Evolutionary conservation across 495 filamentous ascomycete genomes (phyloP), one percentile per base, ranked within the genome.

Genomic region (Aspergillus homomorphus): DNA sequence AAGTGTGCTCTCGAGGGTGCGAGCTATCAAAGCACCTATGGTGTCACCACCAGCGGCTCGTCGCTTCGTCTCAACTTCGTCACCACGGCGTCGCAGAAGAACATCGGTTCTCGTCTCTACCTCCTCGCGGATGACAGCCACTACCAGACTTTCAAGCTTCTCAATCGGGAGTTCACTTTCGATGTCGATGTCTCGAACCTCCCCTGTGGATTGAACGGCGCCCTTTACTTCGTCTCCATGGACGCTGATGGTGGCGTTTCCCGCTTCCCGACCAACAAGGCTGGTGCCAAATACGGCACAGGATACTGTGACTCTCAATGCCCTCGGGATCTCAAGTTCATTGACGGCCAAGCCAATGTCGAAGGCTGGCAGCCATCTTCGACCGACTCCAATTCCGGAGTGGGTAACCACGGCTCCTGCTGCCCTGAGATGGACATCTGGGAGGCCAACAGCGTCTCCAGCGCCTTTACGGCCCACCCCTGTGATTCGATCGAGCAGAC

Each of bases 301-400:
- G 87, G 87, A 0, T 90, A 91, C 68, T 91, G 88, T 61, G 88
- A 91, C 68, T 82, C 86, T 14, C 87, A 90, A 69, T 91, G 87
- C 63, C 82, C 82, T 0, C 74, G 75, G 15, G 84, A 86, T 59
- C 65, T 86, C 53, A 84, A 84, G 60, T 91, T 89, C 72, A 87
- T 89, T 69, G 79, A 87, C 61, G 87, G 85, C n/a, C 66, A 80
- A 68, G 82, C 71, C 72, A 87, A 87, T 69, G 60, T 80, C 15
- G 85, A 86, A 22, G 82, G 80, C 65, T 88, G 85, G 86, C 43
- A 61, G 48, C 67, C 77, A 14, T 86, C 84, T n/a, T 57, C 66
- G 58, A 86, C 78, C 71, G 81, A 88, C 67, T 48, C 62, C 54
- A 88, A 87, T 70, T 76, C 82, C 41, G 86, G 86, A 45, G 57